Conservation (phyloP, 2,329 filamentous ascomycete genomes). For the Penicillium sp. region DNA sequence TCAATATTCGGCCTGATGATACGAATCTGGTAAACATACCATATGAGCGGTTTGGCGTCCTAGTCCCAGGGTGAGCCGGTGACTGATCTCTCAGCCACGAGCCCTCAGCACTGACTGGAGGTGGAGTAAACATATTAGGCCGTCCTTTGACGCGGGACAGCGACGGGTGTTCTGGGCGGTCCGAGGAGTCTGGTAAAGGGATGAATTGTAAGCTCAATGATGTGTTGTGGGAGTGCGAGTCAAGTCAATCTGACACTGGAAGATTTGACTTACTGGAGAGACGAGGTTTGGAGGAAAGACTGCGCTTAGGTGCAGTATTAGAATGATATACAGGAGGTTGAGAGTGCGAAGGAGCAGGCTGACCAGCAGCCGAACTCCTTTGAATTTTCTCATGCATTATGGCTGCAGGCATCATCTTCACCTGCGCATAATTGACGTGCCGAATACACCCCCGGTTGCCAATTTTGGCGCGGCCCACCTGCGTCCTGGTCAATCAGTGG, state of each 20-base stretch:
- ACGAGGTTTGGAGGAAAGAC: constrained; percentile 20
- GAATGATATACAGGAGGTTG: constrained; percentile 27
- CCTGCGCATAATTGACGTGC: constrained; percentile 29
- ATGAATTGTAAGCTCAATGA: constrained; percentile 17
- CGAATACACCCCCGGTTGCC: constrained; percentile 17
- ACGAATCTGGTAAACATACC: constrained; percentile 21
- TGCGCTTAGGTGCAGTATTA: constrained; percentile 16
- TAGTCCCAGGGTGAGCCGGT: constrained; percentile 21
- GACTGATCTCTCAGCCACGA: constrained; percentile 36
- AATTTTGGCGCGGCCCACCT: constrained; percentile 19
- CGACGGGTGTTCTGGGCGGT: constrained; percentile 30
- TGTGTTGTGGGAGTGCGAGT: background rate
- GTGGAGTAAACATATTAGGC: constrained; percentile 34
- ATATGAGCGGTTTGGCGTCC: constrained; percentile 25
- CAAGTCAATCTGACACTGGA: background rate
- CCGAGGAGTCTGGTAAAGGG: constrained; percentile 20
- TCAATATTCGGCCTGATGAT: background rate
- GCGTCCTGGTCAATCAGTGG: constrained; percentile 21
- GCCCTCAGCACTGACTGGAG: constrained; percentile 25
- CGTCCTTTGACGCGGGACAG: constrained; percentile 35
- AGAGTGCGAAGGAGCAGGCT: constrained; percentile 26
- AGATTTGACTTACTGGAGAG: constrained; percentile 24
- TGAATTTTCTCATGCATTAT: constrained; percentile 30
- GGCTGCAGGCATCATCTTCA: constrained; percentile 18
- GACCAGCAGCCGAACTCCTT: constrained; percentile 26